Evolutionary conservation across 176 grass and related monocot genomes (phyloP).

Genomic region (Pharus latifolius): DNA sequence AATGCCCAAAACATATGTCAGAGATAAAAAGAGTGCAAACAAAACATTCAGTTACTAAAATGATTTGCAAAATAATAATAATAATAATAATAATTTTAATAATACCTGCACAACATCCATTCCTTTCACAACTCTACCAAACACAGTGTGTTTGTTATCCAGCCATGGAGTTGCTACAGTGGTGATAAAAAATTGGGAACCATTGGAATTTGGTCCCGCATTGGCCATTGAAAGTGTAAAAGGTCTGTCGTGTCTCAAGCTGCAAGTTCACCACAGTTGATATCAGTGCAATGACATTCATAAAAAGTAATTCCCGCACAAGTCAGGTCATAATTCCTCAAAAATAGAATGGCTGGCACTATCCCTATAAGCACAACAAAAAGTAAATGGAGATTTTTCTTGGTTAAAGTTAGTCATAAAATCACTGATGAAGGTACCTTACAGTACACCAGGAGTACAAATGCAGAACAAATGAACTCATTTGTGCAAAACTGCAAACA

Average conservation of each 20-base stretch:
- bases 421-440: neutral
- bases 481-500: neutral
- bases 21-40: neutral
- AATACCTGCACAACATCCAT: conserved; percentile 99
- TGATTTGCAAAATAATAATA: neutral
- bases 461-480: neutral
- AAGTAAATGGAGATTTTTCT: neutral
- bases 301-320: neutral
- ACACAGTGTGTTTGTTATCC: conserved; percentile 97
- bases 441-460: neutral
- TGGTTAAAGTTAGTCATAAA: neutral
- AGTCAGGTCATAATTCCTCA: neutral
- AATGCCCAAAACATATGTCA: conserved; percentile 19
- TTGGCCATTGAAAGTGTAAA: conserved; percentile 99
- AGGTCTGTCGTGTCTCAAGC: conserved; percentile 95
- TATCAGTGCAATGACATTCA: neutral
- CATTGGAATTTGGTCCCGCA: conserved; percentile 91
- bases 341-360: neutral
- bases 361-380: neutral
- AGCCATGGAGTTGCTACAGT: conserved; percentile 97
- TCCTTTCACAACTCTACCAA: conserved; percentile 96
- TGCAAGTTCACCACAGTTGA: conserved; percentile 24
- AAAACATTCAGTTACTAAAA: neutral
- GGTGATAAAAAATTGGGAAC: conserved; percentile 97
- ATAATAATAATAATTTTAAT: no score